A percentile compares a stretch with the other conserved stretches of the same genome.
These are phyloP conservation scores for Penicillium sp. DNA, from an alignment of 2,329 filamentous ascomycete species.

Conservation along the genomic window DNA sequence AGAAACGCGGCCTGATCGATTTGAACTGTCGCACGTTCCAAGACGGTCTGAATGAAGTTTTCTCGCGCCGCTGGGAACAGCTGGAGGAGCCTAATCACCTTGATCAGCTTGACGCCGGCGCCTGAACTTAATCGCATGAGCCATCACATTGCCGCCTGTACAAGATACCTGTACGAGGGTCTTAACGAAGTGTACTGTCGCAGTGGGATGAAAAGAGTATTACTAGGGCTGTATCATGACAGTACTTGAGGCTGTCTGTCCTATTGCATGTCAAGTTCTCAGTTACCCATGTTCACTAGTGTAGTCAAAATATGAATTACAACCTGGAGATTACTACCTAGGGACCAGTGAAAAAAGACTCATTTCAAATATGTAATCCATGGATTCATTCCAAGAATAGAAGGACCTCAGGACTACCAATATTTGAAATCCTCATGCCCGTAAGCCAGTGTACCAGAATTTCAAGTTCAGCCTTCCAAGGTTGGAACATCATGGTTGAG, in stretches of 20 bases:
- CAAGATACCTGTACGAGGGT: neutral
- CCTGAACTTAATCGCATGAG: neutral
- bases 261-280: neutral
- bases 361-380: too few relatives aligned
- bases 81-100: slow-evolving; percentile 23
- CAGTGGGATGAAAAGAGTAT: neutral
- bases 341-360: too few relatives aligned
- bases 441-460: neutral
- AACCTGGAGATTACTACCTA: neutral
- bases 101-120: neutral
- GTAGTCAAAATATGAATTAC: neutral
- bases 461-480: too few relatives aligned
- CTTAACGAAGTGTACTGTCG: neutral
- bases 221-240: neutral
- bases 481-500: neutral
- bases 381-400: too few relatives aligned
- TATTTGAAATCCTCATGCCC: neutral
- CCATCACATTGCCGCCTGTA: neutral
- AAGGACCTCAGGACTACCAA: too few relatives aligned
- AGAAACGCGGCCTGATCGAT: slow-evolving; percentile 65
- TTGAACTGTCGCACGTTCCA: slow-evolving; percentile 66
- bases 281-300: neutral
- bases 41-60: slow-evolving; percentile 62
- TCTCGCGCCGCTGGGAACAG: slow-evolving; percentile 52
- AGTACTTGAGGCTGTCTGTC: neutral